A percentile compares a stretch with the other conserved stretches of the same genome.
Conservation (phyloP, 345 rosid genomes). For the Heritiera fomes region DNA sequence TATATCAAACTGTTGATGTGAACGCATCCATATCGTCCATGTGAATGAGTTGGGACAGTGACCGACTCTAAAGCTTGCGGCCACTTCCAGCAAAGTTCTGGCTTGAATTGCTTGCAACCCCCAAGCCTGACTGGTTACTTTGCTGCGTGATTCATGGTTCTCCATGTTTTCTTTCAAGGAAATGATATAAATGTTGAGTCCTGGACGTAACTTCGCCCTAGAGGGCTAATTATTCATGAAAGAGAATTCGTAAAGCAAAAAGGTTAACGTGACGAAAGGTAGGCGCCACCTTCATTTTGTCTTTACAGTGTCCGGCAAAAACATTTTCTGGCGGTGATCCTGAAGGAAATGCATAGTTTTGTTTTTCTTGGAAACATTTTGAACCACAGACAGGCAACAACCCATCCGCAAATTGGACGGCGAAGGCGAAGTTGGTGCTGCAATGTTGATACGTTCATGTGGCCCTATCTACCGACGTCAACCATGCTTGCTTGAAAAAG, state of each 20-base stretch:
- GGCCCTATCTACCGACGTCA: background rate
- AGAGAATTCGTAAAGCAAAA: background rate
- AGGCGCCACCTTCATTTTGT: background rate
- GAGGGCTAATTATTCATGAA: background rate
- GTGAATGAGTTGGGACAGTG: background rate
- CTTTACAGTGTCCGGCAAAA: background rate
- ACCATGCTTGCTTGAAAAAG: background rate
- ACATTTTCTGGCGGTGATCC: background rate
- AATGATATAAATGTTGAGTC: background rate
- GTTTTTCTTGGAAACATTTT: constrained; percentile 1
- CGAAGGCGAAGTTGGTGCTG: background rate
- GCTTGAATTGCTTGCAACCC: background rate
- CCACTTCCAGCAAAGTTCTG: background rate
- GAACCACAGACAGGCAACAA: constrained; percentile 7
- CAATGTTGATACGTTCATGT: background rate
- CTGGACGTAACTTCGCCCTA: background rate
- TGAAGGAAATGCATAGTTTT: background rate
- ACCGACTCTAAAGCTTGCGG: background rate
- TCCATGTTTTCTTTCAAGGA: background rate
- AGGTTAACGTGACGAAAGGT: background rate
- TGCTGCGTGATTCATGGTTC: background rate
- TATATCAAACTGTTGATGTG: background rate
- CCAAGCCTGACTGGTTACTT: background rate
- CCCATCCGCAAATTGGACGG: constrained; percentile 20
- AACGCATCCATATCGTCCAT: background rate